Base-by-base conservation (phyloP, 495 filamentous ascomycete species). In the Glarea lozoyensis region DNA sequence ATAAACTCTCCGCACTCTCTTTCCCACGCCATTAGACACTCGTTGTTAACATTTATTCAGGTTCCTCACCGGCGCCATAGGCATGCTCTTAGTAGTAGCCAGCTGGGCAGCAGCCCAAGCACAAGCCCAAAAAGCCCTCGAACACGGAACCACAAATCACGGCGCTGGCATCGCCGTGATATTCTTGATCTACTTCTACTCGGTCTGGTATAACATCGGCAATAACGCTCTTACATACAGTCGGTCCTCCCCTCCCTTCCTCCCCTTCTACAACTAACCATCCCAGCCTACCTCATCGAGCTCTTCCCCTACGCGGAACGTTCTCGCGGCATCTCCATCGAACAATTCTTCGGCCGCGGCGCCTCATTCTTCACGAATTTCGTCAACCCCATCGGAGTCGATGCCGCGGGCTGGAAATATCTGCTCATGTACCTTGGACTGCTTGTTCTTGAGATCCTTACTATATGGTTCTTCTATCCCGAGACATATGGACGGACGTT, bases 391-490 rank as follows among this genome's bases (percentile, higher is more conserved):
- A 68, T 84, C 30, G 78, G 74, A 19, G 57, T 83, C 11, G 62
- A 65, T 11, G 63, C 63, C 18, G 76, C 81, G 36, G 61, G 63
- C 10, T 84, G 79, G 79, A 74, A 68, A 50, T 82, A 74, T 60
- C 67, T 79, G 23, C 62, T 80, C 27, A 71, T 78, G 22, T 82
- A 82, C 60, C 75, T 69, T 60, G 67, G 65, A 59, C 81, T 74
- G 69, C 59, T 82, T 37, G 64, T 58, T 0, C 73, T 74, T 37
- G 77, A 82, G 44, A 60, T 73, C 12, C 37, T 61, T 13, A 75
- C 81, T 47, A 66, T 83, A 37, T 82, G 68, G 50, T 75, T 79
- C 46, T 66, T 82, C 50, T 81, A 78, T 61, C 78, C 77, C 4
- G 78, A 82, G 56, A 82, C 79, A 1, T 56, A 67, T 32, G 72